These are phyloP conservation scores for Erodium trifolium DNA, from an alignment of 441 rosid genomes.

Conservation along the genomic window DNA sequence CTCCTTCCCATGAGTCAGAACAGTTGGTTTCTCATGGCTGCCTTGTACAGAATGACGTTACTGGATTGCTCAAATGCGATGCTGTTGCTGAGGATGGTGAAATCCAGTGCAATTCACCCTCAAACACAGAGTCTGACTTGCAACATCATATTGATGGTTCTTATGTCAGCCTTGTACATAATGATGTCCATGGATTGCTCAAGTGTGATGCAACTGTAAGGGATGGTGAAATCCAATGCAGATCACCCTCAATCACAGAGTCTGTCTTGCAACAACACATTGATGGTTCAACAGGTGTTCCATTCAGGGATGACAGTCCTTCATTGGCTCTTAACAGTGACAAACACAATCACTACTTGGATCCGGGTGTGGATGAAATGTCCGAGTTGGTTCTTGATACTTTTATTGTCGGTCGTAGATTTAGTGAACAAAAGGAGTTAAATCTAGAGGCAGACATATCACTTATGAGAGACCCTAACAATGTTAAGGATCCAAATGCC, in stretches of 20 bases:
- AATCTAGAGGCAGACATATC: constrained; percentile 35
- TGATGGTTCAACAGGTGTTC: constrained; percentile 19
- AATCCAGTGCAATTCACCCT: constrained; percentile 3
- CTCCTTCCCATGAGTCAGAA: constrained; percentile 21
- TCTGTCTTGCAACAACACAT: constrained; percentile 6
- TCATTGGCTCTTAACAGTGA: constrained; percentile 23
- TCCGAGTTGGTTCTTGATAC: constrained; percentile 43
- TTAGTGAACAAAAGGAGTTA: constrained; percentile 47
- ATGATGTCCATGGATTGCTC: constrained; percentile 12
- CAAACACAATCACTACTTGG: constrained; percentile 12
- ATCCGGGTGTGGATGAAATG: constrained; percentile 23
- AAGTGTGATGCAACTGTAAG: constrained; percentile 17
- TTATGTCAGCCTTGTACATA: constrained; percentile 16
- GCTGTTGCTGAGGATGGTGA: constrained; percentile 21
- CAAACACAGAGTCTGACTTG: not conserved
- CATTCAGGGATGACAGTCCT: constrained; percentile 18
- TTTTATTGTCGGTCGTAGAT: constrained; percentile 72
- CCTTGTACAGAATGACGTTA: constrained; percentile 16
- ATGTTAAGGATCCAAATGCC: constrained; percentile 64
- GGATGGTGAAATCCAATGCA: constrained; percentile 13
- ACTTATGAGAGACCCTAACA: constrained; percentile 66
- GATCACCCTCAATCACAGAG: not conserved
- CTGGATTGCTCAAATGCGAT: constrained; percentile 16
- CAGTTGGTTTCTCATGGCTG: constrained; percentile 11
- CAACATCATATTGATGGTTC: constrained; percentile 15